Percentiles rank a stretch among this genome's conserved stretches.
Evolutionary conservation across 805 yeast genomes (phyloP).

Genomic region (Lipomyces sp.): DNA sequence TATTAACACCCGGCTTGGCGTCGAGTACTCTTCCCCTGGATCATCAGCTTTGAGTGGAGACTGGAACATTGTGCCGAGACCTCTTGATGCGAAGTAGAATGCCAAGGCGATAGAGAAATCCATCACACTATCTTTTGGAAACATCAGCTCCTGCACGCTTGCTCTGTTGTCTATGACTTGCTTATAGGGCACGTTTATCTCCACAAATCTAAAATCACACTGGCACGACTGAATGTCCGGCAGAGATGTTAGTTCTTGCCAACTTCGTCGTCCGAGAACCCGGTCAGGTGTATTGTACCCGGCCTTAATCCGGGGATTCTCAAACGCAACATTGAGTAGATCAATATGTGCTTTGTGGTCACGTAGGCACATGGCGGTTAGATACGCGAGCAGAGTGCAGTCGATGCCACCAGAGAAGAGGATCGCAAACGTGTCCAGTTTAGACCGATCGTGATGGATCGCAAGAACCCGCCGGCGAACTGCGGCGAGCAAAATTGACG

Average conservation of each 20-base stretch:
- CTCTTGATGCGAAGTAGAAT: slow-evolving; percentile 84
- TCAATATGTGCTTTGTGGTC: slow-evolving; percentile 54
- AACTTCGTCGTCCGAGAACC: slow-evolving; percentile 67
- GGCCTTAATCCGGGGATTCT: slow-evolving; percentile 71
- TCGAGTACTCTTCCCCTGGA: slow-evolving; percentile 47
- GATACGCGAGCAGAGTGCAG: slow-evolving; percentile 75
- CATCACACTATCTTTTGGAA: slow-evolving; percentile 90
- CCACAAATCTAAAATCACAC: slow-evolving; percentile 43
- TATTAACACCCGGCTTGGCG: slow-evolving; percentile 70
- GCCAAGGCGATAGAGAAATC: slow-evolving; percentile 95
- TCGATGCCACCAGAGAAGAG: slow-evolving; percentile 95
- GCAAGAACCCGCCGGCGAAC: slow-evolving; percentile 26
- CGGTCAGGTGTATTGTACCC: slow-evolving; percentile 82
- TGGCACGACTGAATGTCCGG: not conserved
- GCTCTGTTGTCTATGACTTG: slow-evolving; percentile 60
- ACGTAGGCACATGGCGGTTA: slow-evolving; percentile 41
- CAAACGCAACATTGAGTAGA: slow-evolving; percentile 89
- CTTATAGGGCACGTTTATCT: slow-evolving; percentile 73
- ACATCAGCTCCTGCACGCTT: slow-evolving; percentile 68
- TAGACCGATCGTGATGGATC: slow-evolving; percentile 7
- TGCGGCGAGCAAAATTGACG: slow-evolving; percentile 17
- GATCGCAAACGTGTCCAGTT: slow-evolving; percentile 55
- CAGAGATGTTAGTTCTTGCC: slow-evolving; percentile 50
- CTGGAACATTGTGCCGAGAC: slow-evolving; percentile 48
- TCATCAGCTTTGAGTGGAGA: slow-evolving; percentile 19